These are phyloP conservation scores for Globisporangium solare DNA, from an alignment of 352 stramenopile species.

Conservation along the genomic window DNA sequence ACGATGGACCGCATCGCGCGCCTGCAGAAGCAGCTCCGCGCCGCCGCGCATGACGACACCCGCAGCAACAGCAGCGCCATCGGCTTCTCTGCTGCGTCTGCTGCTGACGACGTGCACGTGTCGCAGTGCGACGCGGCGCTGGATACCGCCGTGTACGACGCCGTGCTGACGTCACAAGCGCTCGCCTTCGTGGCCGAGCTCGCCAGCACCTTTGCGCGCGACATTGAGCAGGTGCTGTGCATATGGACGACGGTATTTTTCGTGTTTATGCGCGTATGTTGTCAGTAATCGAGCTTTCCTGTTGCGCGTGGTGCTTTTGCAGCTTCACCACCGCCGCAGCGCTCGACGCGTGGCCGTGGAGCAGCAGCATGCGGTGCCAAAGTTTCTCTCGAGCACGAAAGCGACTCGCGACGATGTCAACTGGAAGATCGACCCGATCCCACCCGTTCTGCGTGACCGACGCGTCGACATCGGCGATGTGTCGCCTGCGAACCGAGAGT, in stretches of 20 bases:
- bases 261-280: neutral
- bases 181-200: slow-evolving; percentile 87
- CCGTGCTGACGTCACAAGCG: slow-evolving; percentile 82
- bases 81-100: neutral
- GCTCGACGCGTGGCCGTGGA: slow-evolving; percentile 39
- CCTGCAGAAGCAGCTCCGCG: slow-evolving; percentile 28
- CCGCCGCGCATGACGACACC: slow-evolving; percentile 2
- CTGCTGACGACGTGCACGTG: slow-evolving; percentile 21
- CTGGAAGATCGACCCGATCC: slow-evolving; percentile 62
- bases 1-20: slow-evolving; percentile 43
- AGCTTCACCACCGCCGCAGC: slow-evolving; percentile 64
- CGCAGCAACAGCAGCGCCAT: neutral
- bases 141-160: slow-evolving; percentile 33
- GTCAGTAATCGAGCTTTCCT: neutral
- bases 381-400: slow-evolving; percentile 74
- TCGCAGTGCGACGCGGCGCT: slow-evolving; percentile 19
- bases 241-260: neutral
- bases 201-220: slow-evolving; percentile 62
- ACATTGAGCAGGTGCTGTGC: slow-evolving; percentile 34
- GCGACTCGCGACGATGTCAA: slow-evolving; percentile 54
- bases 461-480: slow-evolving; percentile 94
- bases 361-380: slow-evolving; percentile 71
- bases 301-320: neutral
- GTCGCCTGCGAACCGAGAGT: slow-evolving; percentile 80
- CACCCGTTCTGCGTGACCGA: slow-evolving; percentile 77